These are phyloP conservation scores for Lactifluus rugatus DNA, from an alignment of 768 basidiomycete species.

Conservation along the genomic window DNA sequence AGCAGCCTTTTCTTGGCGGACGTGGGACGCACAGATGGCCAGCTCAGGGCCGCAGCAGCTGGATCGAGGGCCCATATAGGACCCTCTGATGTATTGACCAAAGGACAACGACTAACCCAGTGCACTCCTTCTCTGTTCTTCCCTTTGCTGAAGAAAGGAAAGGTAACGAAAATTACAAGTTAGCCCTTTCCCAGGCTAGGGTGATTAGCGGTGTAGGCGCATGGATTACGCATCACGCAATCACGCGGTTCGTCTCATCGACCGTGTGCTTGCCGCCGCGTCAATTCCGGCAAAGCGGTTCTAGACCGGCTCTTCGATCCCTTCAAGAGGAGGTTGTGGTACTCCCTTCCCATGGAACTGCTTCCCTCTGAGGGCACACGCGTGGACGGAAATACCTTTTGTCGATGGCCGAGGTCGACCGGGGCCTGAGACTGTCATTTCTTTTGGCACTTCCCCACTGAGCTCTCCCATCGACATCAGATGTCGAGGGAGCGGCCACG, in stretches of 20 bases:
- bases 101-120: background rate
- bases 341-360: slow-evolving; percentile 27
- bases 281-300: background rate
- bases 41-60: no score
- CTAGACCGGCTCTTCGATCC: background rate
- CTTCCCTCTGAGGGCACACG: slow-evolving; percentile 39
- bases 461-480: background rate
- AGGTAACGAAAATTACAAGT: slow-evolving; percentile 28
- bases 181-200: slow-evolving; percentile 23
- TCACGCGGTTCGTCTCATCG: background rate
- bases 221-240: slow-evolving; percentile 5
- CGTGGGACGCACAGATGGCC: no score
- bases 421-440: background rate
- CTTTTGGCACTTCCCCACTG: background rate
- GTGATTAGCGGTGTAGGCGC: slow-evolving; percentile 27
- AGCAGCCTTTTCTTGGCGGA: no score
- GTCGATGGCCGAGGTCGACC: background rate
- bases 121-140: slow-evolving; percentile 37
- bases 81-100: background rate
- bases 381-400: slow-evolving; percentile 38
- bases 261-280: background rate
- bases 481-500: background rate
- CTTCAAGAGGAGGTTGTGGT: slow-evolving; percentile 14
- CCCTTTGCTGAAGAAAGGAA: slow-evolving; percentile 41
- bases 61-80: no score